phyloP scores from a whole-genome alignment of 2,329 filamentous ascomycete species.

The Pseudopithomyces maydicus region DNA sequence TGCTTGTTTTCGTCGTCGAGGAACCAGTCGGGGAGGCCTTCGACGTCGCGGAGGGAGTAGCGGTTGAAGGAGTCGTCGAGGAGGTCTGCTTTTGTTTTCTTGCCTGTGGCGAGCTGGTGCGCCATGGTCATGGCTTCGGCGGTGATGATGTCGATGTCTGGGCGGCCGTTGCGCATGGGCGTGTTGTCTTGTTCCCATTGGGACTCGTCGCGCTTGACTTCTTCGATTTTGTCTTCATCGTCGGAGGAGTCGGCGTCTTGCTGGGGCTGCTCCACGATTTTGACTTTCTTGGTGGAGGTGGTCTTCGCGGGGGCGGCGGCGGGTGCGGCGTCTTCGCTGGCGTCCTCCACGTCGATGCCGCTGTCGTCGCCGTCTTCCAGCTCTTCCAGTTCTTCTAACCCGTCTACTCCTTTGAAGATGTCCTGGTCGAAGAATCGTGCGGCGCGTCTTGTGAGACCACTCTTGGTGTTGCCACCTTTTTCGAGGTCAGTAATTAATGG shows the following conservation, averaged over 20 bases:
- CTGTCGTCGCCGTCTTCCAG: constrained; percentile 46
- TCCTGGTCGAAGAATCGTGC: constrained; percentile 92
- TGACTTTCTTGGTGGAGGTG: constrained; percentile 18
- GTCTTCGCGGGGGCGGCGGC: constrained; percentile 21
- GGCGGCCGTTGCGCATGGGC: constrained; percentile 65
- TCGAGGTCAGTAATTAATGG: constrained; percentile 68
- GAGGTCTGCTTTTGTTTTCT: constrained; percentile 78
- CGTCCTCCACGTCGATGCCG: constrained; percentile 46
- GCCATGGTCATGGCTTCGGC: constrained; percentile 98
- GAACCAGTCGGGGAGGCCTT: constrained; percentile 97
- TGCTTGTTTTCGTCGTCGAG: constrained; percentile 88
- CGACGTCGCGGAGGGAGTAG: constrained; percentile 84
- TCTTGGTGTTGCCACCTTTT: constrained; percentile 54
- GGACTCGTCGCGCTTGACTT: constrained; percentile 61
- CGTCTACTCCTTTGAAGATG: constrained; percentile 84
- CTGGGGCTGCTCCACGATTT: constrained; percentile 14
- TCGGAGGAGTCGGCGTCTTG: constrained; percentile 44
- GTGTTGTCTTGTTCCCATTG: constrained; percentile 72
- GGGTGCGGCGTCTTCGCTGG: constrained; percentile 28
- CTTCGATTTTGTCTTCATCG: constrained; percentile 61
- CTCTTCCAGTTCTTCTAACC: constrained; percentile 63
- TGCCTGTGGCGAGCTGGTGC: constrained; percentile 85
- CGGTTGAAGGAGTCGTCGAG: constrained; percentile 95
- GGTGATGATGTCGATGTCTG: constrained; percentile 98
- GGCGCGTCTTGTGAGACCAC: constrained; percentile 80